Evolutionary conservation across 169 alveolate species (phyloP), one percentile per base, ranked within the genome.

Genomic region (Amoebophrya sp.): DNA sequence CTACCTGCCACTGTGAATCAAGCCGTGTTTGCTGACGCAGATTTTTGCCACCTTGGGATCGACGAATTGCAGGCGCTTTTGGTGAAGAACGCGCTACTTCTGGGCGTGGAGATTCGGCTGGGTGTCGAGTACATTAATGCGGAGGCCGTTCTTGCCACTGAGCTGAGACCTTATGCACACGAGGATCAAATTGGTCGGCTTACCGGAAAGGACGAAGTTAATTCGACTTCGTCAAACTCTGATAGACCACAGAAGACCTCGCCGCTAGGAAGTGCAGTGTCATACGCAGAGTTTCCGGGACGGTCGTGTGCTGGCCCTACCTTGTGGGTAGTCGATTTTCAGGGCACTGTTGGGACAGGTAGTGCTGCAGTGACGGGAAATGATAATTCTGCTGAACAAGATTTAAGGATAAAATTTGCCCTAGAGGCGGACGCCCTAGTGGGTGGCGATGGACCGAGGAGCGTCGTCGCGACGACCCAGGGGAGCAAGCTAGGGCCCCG

Each of bases 391-490:
- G 18, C 6, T 6, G 65, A 18, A 18, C 65, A 47, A 18, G 65
- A 12, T 6, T 12, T 18, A 6, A 47, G 65, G 65, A 47, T 12
- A 18, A 47, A 47, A 18, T 47, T 47, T 18, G 18, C 65, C 29
- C 65, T 47, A 36, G 83, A 65, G 36, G 83, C 83, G 33, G 83
- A 65, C 83, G 83, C n/a, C 83, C 26, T 65, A 12, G 83, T 65
- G 39, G 83, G 83, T 65, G 83, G 39, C 10, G 83, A 65, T 26
- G 83, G 83, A 29, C 83, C 83, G 83, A 29, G 83, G 26, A 65
- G 83, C 83, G 26, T 65, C 36, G 83, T 65, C 1, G 83, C 83
- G 33, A 26, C 83, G 83, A 65, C 33, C 36, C 83, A 65, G 33
- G 18, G 39, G 39, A 36, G n/a, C 36, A 29, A 36, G 26, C 2